Conservation (phyloP, 1,284 basidiomycete genomes). For the Melampsora larici-populina region DNA sequence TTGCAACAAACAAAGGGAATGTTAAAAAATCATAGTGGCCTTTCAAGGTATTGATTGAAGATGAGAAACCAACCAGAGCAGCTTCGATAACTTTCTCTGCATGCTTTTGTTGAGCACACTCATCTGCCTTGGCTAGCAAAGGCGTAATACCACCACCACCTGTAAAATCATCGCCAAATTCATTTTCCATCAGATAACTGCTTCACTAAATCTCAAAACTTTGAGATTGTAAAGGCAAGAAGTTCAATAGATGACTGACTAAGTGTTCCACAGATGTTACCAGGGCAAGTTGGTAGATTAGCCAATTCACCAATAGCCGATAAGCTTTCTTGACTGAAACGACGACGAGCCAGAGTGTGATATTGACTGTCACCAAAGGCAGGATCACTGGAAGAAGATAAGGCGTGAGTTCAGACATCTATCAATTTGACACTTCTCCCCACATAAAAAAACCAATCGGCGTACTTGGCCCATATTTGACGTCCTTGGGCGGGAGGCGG, state of each 20-base stretch:
- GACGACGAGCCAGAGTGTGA: slow-evolving; percentile 12
- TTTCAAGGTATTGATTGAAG: background rate
- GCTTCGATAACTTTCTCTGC: slow-evolving; percentile 36
- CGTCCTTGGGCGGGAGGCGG: background rate
- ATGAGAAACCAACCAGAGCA: slow-evolving; percentile 14
- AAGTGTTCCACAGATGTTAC: slow-evolving; percentile 17
- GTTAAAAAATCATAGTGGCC: background rate
- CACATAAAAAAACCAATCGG: background rate
- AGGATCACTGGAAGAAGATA: background rate
- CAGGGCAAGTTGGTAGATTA: slow-evolving; percentile 11
- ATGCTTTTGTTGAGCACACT: slow-evolving; percentile 33
- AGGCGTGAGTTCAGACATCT: no score
- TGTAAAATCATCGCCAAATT: background rate
- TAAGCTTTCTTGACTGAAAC: slow-evolving; percentile 1
- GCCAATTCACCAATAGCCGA: background rate
- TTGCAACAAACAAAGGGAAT: background rate
- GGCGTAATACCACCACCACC: slow-evolving; percentile 28
- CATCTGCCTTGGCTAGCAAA: slow-evolving; percentile 13
- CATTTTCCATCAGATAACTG: no score
- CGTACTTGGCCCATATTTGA: background rate
- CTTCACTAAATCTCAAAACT: no score
- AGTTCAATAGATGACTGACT: background rate
- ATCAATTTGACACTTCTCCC: no score
- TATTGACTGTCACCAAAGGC: background rate
- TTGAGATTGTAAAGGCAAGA: background rate